A percentile compares a stretch with the other conserved stretches of the same genome.
These are phyloP conservation scores for Chondrostereum purpureum DNA, from an alignment of 1,284 basidiomycete species.

Conservation along the genomic window DNA sequence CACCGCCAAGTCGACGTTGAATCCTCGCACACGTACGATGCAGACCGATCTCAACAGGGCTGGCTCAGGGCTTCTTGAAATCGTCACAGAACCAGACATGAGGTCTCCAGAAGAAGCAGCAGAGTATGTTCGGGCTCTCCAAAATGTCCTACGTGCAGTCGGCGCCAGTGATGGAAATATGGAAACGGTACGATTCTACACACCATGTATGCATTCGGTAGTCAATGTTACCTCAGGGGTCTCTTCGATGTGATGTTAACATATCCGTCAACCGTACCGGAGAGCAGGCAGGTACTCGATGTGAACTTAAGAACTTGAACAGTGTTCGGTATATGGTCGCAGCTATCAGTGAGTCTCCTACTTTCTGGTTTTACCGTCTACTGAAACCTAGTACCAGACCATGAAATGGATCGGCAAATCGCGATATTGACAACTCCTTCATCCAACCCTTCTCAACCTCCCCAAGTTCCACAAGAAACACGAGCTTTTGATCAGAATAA, in stretches of 20 bases:
- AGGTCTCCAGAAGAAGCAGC: conserved; percentile 88
- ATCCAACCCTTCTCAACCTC: conserved; percentile 13
- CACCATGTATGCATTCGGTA: background rate
- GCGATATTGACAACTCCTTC: conserved; percentile 39
- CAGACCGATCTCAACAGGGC: conserved; percentile 89
- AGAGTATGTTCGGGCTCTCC: conserved; percentile 82
- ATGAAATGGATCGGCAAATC: conserved; percentile 72
- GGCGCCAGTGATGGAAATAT: conserved; percentile 94
- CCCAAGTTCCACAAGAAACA: conserved; percentile 75
- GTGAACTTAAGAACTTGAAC: conserved; percentile 97
- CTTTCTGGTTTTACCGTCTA: conserved; percentile 1
- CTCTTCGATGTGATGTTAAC: conserved; percentile 92
- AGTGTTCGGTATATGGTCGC: conserved; percentile 82
- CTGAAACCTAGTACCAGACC: conserved; percentile 35
- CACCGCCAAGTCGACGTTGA: conserved; percentile 85
- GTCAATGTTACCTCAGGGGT: conserved; percentile 66
- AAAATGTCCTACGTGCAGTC: conserved; percentile 75
- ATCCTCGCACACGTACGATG: conserved; percentile 47
- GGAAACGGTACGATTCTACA: conserved; percentile 70
- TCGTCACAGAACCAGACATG: conserved; percentile 93
- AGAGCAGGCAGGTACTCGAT: conserved; percentile 73
- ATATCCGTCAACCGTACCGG: conserved; percentile 78
- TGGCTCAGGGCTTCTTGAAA: conserved; percentile 89
- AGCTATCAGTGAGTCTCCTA: conserved; percentile 67
- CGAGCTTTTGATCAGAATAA: conserved; percentile 84